Percentiles rank a stretch among this genome's conserved stretches.
phyloP scores from a whole-genome alignment of 306 rosid species.

The Elaeagnus macrophylla region DNA sequence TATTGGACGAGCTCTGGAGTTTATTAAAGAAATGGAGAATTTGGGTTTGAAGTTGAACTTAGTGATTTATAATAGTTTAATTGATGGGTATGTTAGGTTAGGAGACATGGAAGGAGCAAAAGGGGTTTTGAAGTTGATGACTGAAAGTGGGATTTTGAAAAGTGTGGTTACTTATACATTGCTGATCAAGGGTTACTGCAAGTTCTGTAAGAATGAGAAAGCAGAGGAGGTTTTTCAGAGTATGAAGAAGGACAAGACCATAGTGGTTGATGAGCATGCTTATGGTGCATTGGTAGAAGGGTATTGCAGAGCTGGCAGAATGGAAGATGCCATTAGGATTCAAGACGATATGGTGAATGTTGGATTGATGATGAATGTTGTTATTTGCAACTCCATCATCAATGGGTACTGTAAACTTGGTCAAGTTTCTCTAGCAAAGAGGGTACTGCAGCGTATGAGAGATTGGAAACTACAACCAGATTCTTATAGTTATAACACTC shows the following conservation, averaged over 20 bases:
- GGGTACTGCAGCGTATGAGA: conserved; percentile 35
- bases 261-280: conserved; percentile 47
- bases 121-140: conserved; percentile 45
- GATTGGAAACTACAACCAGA: conserved; percentile 50
- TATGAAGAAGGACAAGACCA: conserved; percentile 35
- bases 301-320: conserved; percentile 53
- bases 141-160: conserved; percentile 34
- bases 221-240: conserved; percentile 51
- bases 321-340: conserved; percentile 65
- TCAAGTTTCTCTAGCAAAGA: conserved; percentile 37
- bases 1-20: conserved; percentile 29
- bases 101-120: conserved; percentile 51
- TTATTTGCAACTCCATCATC: conserved; percentile 67
- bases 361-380: conserved; percentile 51
- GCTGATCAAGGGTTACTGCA: conserved; percentile 58
- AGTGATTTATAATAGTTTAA: conserved; percentile 62
- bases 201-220: conserved; percentile 40
- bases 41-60: conserved; percentile 46
- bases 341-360: conserved; percentile 47
- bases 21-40: conserved; percentile 50
- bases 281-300: conserved; percentile 65
- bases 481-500: conserved; percentile 38
- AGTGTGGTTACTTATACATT: conserved; percentile 54
- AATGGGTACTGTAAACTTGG: conserved; percentile 60
- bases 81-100: conserved; percentile 45